Base-by-base conservation (phyloP, 2,329 filamentous ascomycete species). In the Verticillium nubilum region DNA sequence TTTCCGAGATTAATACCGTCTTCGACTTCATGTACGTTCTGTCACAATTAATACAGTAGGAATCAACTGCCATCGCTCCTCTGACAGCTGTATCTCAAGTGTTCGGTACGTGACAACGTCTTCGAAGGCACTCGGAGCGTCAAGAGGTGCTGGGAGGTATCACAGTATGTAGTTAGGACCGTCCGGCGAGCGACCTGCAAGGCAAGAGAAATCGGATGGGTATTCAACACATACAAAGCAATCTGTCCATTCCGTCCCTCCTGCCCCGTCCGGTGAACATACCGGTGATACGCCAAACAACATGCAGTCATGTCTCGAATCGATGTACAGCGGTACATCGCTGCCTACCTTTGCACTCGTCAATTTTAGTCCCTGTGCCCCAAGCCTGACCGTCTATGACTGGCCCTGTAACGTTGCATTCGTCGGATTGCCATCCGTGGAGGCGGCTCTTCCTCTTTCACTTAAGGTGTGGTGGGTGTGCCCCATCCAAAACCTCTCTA, bases 221-320 rank as follows among this genome's bases (percentile, higher is more conserved):
- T 53, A 53, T 53, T 53, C 52, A 53, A 53, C 52, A 53, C 52
- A 53, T 53, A 53, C 25, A 53, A 53, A 53, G 27, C 52, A 53
- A 53, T 53, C 27, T 29, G 52, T 53, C 52, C 27, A n/a, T 28
- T 53, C 52, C 25, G 17, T 53, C 26, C 52, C 25, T 53, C 52
- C 52, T 17, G 52, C 15, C 52, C 27, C 25, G 23, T 28, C 50
- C 52, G 27, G 52, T 29, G 5, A 29, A 53, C 6, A n/a, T 28
- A 17, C 25, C 52, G 25, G 52, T 53, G 26, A 28, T 53, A 29
- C 52, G 52, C 52, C 52, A 19, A 53, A 53, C 9, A 53, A 53
- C 42, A 50, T 50, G 52, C 52, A 53, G 52, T 53, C 27, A 17
- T 53, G 13, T 53, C 42, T 50, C 19, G 42, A 50, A 50, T 25